Base-by-base conservation (phyloP, 208 protist species). In the Wallacemonas rigidus region DNA sequence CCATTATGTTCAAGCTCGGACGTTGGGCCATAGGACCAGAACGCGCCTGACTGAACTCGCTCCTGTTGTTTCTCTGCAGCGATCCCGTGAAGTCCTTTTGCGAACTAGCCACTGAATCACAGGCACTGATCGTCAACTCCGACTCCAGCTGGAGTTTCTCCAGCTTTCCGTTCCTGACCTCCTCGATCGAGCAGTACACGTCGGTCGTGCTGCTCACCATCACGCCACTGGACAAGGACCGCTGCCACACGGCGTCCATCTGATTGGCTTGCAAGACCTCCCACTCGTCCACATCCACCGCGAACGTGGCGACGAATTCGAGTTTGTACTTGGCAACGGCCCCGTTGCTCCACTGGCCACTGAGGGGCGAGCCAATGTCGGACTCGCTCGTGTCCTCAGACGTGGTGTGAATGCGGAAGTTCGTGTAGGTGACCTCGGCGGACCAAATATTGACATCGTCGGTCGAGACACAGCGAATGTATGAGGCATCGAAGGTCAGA, bases 401-500 rank as follows among this genome's bases (percentile, higher is more conserved):
- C 54, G 69, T 64, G 63, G 36, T 63, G 15, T 64, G 48, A n/a
- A 86, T 50, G 44, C 85, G 71, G 79, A 97, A 95, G 71, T 88
- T 83, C 70, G 55, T 85, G 79, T 90, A 93, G 17, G 80, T 72
- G 17, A 93, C 72, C 67, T 97, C 79, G 11, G 88, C 83, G 39
- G 79, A 78, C 90, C 92, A 97, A 53, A 88, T 53, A 65, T 83
- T 80, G 43, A 88, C 67, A 39, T 97, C 92, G 2, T 67, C 82
- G 45, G 79, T 76, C 4, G 76, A 83, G 6, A 94, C 89, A 0
- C 78, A 76, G 57, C 88, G 92, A 40, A 84, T 77, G 79, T 94
- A 97, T 2, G 74, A 56, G 1, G 77, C 79, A 72, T 97, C 85
- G 74, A 97, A 97, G 54, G 88, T 87, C 6, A 97, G 63, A 2